Evolutionary conservation across 805 yeast species (phyloP), one percentile per base, ranked within the genome.

Genomic region (Myxozyma lipomycoides): DNA sequence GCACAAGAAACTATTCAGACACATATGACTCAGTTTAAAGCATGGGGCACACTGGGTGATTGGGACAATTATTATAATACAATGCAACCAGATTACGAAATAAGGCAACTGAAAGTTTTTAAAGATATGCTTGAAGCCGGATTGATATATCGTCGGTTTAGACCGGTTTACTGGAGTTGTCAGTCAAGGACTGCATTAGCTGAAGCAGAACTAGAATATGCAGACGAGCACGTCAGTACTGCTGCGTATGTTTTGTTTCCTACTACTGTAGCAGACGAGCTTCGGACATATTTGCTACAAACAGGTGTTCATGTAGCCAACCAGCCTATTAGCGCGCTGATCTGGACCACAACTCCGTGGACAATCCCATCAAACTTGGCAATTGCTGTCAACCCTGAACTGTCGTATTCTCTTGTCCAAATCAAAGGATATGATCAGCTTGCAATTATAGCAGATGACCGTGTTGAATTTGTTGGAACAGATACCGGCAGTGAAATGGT

Each of bases 301-400:
- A 24, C 24, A 26, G 45, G 52, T 3, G 50, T 59, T 2, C 49
- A 49, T 3, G 55, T 51, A 25, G 42, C 51, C 23, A 42, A 41
- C 2, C 56, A 57, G 51, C 47, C 55, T 1, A 38, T 63, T 5
- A 30, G 32, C 5, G 47, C 67, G 2, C 62, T 67, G 3, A 87
- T 93, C 49, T 93, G 99, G 99, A 93, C 99, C 0, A 90, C 96
- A 1, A 93, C 98, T 1, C 97, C 98, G 0, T 93, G 99, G 99
- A 93, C 99, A 0, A 73, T 93, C 28, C 86, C 87, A 3, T 83
- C 96, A 0, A 93, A 93, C 64, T 75, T 77, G 55, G 97, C 97
- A 0, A 79, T 93, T 39, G 83, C 93, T 40, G 75, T 84, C 38
- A 81, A 87, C 61, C 68, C 78, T 24, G 68, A 73, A 0, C 70